phyloP scores from a whole-genome alignment of 257 asterid species.

The Asclepias syriaca region DNA sequence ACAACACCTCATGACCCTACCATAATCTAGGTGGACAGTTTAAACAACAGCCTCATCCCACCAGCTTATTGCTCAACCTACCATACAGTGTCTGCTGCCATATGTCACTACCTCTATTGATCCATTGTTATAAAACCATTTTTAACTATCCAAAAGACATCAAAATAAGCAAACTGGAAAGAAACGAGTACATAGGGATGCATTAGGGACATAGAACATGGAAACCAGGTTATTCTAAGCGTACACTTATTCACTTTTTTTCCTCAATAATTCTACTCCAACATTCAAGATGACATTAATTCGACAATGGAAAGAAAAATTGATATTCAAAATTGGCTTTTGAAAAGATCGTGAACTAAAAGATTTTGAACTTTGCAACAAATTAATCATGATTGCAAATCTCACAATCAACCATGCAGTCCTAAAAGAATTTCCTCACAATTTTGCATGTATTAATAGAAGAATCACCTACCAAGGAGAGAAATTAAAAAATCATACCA shows the following conservation, averaged over 20 bases:
- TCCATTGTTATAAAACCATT: neutral
- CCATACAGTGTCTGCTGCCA: too few relatives aligned
- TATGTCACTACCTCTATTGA: neutral
- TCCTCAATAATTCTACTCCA: neutral
- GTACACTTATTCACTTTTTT: neutral
- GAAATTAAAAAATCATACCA: neutral
- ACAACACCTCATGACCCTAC: neutral
- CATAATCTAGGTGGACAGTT: too few relatives aligned
- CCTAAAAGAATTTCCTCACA: neutral
- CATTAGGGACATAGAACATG: neutral
- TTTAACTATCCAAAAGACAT: too few relatives aligned
- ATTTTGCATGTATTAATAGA: neutral
- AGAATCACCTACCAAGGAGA: neutral
- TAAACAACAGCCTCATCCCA: too few relatives aligned
- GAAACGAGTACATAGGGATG: neutral
- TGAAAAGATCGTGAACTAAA: neutral
- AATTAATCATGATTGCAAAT: neutral
- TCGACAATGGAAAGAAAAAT: neutral
- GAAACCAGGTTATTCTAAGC: neutral
- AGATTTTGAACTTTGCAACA: neutral
- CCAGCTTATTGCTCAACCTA: too few relatives aligned
- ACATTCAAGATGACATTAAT: neutral
- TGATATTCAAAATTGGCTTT: neutral
- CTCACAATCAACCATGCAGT: neutral
- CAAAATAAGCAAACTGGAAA: neutral